Evolutionary conservation across 78 protist species (phyloP), one percentile per base, ranked within the genome.

Genomic region (Speleostelium caveatum): DNA sequence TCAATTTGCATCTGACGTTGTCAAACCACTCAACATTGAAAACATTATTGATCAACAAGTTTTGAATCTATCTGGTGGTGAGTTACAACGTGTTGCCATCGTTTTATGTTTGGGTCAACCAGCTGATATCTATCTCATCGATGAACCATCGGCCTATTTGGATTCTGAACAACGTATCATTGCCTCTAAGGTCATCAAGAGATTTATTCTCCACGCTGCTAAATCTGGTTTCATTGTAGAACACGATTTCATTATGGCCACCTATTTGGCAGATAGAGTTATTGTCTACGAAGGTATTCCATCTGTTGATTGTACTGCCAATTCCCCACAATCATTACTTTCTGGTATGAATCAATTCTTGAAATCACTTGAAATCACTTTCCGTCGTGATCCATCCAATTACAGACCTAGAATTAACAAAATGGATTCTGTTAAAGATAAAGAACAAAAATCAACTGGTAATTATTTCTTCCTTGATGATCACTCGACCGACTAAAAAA

Each of bases 191-290:
- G 99, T 97, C 69, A 98, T 99, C 97, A 97, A 97, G 97, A 85
- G 98, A 7, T 98, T 92, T 96, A 97, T 99, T 66, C 89, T 98
- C 55, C 99, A 98, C 97, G 87, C 99, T 42, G 97, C 97, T 94
- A 97, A 98, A 95, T 94, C 99, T 30, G 99, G 98, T 26, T 99
- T 99, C 95, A 92, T 98, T 63, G 99, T 99, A 41, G 99, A 99
- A 95, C 99, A 99, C 97, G 99, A 99, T 80, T 99, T 99, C 96
- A 98, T 98, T 94, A 99, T 99, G 99, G 99, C 99, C 68, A 97
- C 99, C 21, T 99, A 99, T 94, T 93, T 99, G 55, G 99, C 99
- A 26, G 99, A 99, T 73, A 94, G 96, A 32, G 99, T 99, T 33
- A 59, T 98, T 26, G 99, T 97, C 74, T 98, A 95, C 58, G 97